Conservation (phyloP, 1,284 basidiomycete genomes). For the Sanghuangporus baumii region DNA sequence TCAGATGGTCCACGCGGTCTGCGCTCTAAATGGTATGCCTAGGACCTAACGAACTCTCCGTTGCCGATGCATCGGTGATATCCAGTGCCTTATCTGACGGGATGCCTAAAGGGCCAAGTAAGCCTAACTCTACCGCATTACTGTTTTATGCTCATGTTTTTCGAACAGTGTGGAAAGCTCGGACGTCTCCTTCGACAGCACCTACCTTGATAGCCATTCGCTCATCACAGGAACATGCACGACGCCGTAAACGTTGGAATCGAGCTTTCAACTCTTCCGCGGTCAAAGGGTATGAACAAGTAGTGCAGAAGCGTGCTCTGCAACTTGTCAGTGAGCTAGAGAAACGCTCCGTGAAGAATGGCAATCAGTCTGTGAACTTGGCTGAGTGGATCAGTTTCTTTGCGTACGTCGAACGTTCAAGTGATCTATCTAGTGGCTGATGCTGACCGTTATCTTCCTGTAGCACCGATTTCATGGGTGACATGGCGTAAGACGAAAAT, state of each 20-base stretch:
- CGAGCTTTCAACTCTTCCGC: constrained; percentile 34
- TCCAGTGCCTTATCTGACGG: constrained; percentile 25
- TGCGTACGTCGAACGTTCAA: constrained; percentile 1
- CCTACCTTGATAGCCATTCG: constrained; percentile 20
- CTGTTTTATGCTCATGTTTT: constrained; percentile 25
- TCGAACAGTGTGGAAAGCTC: constrained; percentile 19
- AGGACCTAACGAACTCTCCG: constrained; percentile 33
- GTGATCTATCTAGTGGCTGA: background rate
- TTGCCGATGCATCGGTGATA: constrained; percentile 26
- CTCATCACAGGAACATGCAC: constrained; percentile 32
- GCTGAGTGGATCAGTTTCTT: constrained; percentile 33
- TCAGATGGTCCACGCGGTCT: background rate
- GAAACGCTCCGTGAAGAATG: constrained; percentile 2
- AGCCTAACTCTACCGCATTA: constrained; percentile 21
- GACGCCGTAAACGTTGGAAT: constrained; percentile 37
- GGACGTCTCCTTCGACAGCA: background rate
- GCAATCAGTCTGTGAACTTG: constrained; percentile 24
- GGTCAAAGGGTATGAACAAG: constrained; percentile 34
- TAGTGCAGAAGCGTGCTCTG: constrained; percentile 28
- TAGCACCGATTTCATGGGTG: constrained; percentile 36
- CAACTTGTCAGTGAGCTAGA: constrained; percentile 31
- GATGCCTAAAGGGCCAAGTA: constrained; percentile 31
- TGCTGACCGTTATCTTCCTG: constrained; percentile 26
- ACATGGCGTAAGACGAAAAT: constrained; percentile 26
- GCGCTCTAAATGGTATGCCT: background rate